Base-by-base conservation (phyloP, 176 grass and related monocot genomes). In the Zea mays region DNA sequence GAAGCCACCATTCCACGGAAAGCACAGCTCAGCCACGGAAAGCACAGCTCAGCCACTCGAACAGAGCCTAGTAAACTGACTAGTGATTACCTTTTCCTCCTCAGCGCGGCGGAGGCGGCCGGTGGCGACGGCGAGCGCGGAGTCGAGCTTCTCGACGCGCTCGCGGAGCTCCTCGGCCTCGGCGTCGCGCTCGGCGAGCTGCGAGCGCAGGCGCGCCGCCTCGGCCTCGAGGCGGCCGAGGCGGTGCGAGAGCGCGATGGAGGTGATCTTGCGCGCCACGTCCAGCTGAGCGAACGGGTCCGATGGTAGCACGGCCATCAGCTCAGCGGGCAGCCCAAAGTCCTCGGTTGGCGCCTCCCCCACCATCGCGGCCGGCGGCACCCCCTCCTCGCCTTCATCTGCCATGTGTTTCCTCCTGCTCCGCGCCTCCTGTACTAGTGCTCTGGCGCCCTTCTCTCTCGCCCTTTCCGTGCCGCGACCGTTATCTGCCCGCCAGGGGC, bases 261-360 rank as follows among this genome's bases (percentile, higher is more conserved):
- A 99, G 66, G 96, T 99, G 85, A 99, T 90, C 87, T 69, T 99
- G 8, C 92, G 92, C 74, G 96, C 96, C 78, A 95, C 89, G 72
- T 97, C 95, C 11, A 97, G 95, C 82, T 86, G 95, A 75, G 94
- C 96, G 76, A 90, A 99, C 51, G 96, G 92, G 85, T 95, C 96
- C 7, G 72, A 72, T 1, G 92, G 96, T 5, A 99, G 87, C 83
- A 90, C 78, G 19, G 81, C 59, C 62, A 92, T 33, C 66, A 99
- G 85, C 78, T 79, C 88, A 57, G 72, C 87, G 1, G 96, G 83
- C 43, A 99, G 72, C 34, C 90, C 87, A 11, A 99, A 95, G 9
- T 83, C 87, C 5, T 36, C 61, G n/a, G 35, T 19, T 65, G 35
- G 64, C 10, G 34, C 75, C 36, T 45, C 75, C 10, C 36, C 42